Base-by-base conservation (phyloP, 2,329 filamentous ascomycete species). In the Bipolaris victoriae region DNA sequence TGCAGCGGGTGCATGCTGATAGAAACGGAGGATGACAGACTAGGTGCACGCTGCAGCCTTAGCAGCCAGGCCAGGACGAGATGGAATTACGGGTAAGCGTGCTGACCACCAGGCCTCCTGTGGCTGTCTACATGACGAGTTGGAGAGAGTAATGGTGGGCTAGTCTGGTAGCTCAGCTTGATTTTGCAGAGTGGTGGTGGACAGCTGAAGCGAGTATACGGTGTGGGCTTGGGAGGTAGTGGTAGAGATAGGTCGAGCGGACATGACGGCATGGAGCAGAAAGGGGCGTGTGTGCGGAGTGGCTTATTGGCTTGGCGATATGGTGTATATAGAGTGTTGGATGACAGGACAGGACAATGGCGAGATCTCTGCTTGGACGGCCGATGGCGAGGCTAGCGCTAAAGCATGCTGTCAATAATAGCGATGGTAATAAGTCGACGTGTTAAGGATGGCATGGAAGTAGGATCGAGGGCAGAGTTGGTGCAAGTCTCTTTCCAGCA, bases 271-370 rank as follows among this genome's bases (percentile, higher is more conserved):
- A 18, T 29, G 35, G 61, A 49, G 47, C 46, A 50, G 52, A 61
- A 61, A 61, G 61, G 61, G 58, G 45, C 48, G 35, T 44, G 43
- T 31, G 49, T 50, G 50, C 40, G 46, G 45, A 36, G 58, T 63
- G 60, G 60, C 52, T 61, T 64, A 64, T 60, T 61, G 62, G 58
- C 63, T 65, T 65, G 63, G 63, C 61, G 58, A 52, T 49, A 45
- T 35, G 29, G 50, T 13, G 31, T 48, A 41, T 26, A 16, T 24
- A 51, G 36, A 50, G 55, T 26, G 50, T 50, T 53, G 43, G 46
- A 48, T 50, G 26, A 36, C 31, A 29, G 16, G 31, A 36, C 22
- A 29, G 22, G 31, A 33, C 40, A 39, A 45, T 36, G 29, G 40
- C 26, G 51, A 45, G 37, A 49, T 37, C 46, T 29, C 40, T 49